A percentile compares a stretch with the other conserved stretches of the same genome.
phyloP scores from a whole-genome alignment of 768 basidiomycete genomes.

The Mycena pura region DNA sequence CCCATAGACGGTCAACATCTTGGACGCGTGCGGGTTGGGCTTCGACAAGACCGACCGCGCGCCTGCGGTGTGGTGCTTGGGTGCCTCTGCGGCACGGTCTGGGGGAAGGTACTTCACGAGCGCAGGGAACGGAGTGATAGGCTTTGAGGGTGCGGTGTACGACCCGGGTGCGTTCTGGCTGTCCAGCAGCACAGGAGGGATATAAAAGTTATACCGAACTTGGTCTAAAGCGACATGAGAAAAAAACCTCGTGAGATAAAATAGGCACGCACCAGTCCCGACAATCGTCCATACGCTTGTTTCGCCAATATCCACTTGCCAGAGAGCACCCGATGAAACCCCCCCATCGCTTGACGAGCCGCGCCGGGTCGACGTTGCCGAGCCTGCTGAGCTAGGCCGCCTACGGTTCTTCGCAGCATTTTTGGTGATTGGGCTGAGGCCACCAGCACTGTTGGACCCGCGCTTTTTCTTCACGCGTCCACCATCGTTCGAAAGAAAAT shows the following conservation, averaged over 20 bases:
- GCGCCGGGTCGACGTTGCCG: constrained; percentile 69
- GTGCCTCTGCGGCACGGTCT: constrained; percentile 83
- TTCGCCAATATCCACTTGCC: constrained; percentile 92
- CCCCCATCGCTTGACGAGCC: constrained; percentile 71
- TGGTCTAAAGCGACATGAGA: constrained; percentile 60
- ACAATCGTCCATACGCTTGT: constrained; percentile 96
- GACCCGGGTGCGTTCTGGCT: constrained; percentile 76
- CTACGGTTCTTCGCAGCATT: constrained; percentile 64
- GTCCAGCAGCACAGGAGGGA: constrained; percentile 85
- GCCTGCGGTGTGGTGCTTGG: constrained; percentile 72
- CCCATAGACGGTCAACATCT: constrained; percentile 87
- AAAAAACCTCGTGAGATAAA: constrained; percentile 20
- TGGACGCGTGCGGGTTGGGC: constrained; percentile 77
- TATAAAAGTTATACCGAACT: constrained; percentile 93
- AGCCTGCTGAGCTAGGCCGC: constrained; percentile 80
- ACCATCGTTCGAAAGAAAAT: constrained; percentile 81
- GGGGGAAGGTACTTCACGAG: constrained; percentile 93
- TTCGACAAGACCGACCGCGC: constrained; percentile 75
- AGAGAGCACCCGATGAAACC: constrained; percentile 79
- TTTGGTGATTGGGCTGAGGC: constrained; percentile 58
- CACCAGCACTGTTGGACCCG: constrained; percentile 75
- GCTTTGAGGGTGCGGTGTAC: constrained; percentile 82
- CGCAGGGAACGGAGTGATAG: constrained; percentile 84
- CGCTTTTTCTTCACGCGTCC: constrained; percentile 88
- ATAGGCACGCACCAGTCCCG: constrained; percentile 71